Evolutionary conservation across 148 eudicot species (phyloP).

Genomic region (Heliamphora exappendiculata): DNA sequence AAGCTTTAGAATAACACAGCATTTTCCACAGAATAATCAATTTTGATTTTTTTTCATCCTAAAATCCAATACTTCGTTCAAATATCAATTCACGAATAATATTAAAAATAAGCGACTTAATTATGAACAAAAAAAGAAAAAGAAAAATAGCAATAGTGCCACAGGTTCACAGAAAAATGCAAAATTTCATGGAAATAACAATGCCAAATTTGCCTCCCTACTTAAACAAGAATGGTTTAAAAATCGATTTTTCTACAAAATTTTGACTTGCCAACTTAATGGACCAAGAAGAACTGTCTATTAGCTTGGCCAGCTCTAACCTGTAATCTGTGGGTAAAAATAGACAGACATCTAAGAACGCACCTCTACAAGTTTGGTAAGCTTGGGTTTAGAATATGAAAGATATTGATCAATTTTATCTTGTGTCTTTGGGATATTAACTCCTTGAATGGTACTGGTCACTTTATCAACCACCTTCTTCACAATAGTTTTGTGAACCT

Average conservation of each 20-base stretch:
- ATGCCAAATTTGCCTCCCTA: background rate
- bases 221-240: background rate
- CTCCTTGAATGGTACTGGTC: constrained; percentile 44
- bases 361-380: constrained; percentile 87
- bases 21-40: background rate
- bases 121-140: background rate
- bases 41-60: background rate
- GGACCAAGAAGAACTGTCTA: background rate
- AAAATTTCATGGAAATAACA: background rate
- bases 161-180: background rate
- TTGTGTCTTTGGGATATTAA: constrained; percentile 63
- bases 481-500: constrained; percentile 66
- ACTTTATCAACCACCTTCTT: constrained; percentile 88
- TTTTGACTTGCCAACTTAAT: background rate
- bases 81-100: background rate
- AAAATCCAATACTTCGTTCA: background rate
- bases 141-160: background rate
- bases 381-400: constrained; percentile 58
- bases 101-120: background rate
- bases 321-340: background rate
- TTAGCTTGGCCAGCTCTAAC: background rate
- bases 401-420: constrained; percentile 73
- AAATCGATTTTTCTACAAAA: background rate
- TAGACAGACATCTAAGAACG: constrained; percentile 13
- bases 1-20: constrained; percentile 1